Base-by-base conservation (phyloP, 1,284 basidiomycete genomes). In the Sanghuangporus baumii region DNA sequence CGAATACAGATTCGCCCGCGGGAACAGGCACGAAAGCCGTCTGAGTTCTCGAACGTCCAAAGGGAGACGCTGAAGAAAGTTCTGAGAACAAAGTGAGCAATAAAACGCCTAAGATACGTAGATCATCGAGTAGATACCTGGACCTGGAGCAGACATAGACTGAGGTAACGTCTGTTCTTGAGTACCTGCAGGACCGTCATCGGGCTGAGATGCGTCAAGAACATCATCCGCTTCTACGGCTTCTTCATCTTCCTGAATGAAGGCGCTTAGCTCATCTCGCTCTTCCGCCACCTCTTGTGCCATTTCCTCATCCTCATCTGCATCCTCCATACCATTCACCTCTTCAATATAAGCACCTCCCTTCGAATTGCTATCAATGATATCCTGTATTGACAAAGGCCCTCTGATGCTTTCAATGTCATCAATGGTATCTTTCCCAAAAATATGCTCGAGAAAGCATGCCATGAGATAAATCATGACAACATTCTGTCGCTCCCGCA, bases 381-480 rank as follows among this genome's bases (percentile, higher is more conserved):
- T 82, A 61, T 93, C 85, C 1, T 83, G 79, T 59, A 88, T 82
- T 5, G 79, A 77, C 41, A 88, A 74, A 3, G 79, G 77, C 0
- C 82, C 85, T 38, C 87, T 79, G 68, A 96, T 89, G 16, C 75
- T 77, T 66, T 94, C 92, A 64, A 96, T 89, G 60, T 86, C 80
- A 6, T 89, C 87, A 64, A 91, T 85, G 12, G 82, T 84, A 66
- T 87, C 88, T 73, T 83, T 79, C 64, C 89, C 88, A 71, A 91
- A 90, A 23, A 87, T 74, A 26, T 82, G 72, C 71, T 91, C 89
- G 57, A 91, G 74, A 59, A 91, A 82, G 70, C 89, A 91, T 0
- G 88, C 89, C 20, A 90, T 83, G 18, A 91, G 81, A 68, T 87
- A 91, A 6, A 87, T 84, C 86, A 90, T 89, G 34, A 85, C 82